Evolutionary conservation across 306 rosid genomes (phyloP), one percentile per base, ranked within the genome.

Genomic region (Cucurbita maxima): DNA sequence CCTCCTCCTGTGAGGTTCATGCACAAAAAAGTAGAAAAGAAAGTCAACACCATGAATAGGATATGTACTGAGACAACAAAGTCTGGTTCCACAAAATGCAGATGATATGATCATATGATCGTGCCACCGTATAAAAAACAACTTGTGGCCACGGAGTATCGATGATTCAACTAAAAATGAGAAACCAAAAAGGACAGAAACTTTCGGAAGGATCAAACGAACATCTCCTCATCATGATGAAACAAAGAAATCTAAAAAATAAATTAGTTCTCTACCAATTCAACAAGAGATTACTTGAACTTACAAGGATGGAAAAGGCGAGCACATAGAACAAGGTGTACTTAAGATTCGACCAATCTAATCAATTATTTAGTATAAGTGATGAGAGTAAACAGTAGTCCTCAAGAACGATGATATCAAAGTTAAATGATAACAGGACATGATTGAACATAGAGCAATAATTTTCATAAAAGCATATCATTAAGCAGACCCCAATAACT

Each of bases 1-100:
- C 80, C 19, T 82, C 80, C 60, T 78, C 85, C 85, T 82, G 69
- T 5, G 13, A 16, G 10, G 30, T 36, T 62, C 60, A 69, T 6
- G 16, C 0, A 68, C 45, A 68, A 47, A 44, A 75, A 25, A 25
- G 15, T 25, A 5, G 14, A 15, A 68, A 16, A 41, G 4, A 50
- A 64, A 64, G 0, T 15, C 2, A 20, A 6, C 16, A 51, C 22
- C 57, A 36, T 0, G 45, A 45, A 13, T 14, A 50, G 16, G 34
- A 43, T 12, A 8, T 8, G 40, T 3, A 25, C 16, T 0, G 18
- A 34, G 66, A 34, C 40, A 44, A 67, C 72, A 45, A 44, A 30
- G 66, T 59, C 9, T 59, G n/a, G 19, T 10, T 30, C 30, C 5
- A 41, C 25, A 63, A n/a, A 20, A 66, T 66, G 11, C 12, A 43